Percentiles rank a stretch among this genome's conserved stretches.
phyloP scores from a whole-genome alignment of 441 rosid genomes.

The Mallotus repandus region DNA sequence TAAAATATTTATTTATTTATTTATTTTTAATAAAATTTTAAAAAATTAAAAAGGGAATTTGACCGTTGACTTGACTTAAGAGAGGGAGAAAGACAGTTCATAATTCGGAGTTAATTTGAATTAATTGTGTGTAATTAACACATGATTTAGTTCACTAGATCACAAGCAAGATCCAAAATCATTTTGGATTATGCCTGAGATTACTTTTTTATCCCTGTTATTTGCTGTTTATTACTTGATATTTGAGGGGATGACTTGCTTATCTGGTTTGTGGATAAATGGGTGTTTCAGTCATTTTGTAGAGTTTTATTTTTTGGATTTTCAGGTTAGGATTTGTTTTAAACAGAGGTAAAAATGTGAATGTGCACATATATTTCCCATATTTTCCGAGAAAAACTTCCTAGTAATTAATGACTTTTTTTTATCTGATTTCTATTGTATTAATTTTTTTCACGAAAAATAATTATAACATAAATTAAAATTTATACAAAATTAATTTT shows the following conservation, averaged over 20 bases:
- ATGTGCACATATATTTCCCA: too few relatives aligned
- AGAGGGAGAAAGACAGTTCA: slow-evolving; percentile 4
- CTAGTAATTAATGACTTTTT: too few relatives aligned
- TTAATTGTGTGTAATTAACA: slow-evolving; percentile 3
- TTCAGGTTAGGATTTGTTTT: not conserved
- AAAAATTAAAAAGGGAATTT: not conserved
- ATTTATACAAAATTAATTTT: too few relatives aligned
- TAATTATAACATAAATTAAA: too few relatives aligned
- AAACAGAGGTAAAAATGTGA: too few relatives aligned
- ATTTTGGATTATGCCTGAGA: not conserved
- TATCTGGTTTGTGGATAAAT: not conserved
- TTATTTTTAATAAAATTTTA: not conserved
- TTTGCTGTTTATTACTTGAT: not conserved
- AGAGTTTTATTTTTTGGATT: not conserved
- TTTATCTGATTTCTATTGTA: too few relatives aligned
- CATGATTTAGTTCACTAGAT: not conserved
- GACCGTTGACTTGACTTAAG: slow-evolving; percentile 16
- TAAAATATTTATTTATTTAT: too few relatives aligned
- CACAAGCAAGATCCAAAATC: not conserved
- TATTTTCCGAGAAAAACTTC: too few relatives aligned
- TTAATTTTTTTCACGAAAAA: too few relatives aligned
- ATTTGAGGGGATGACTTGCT: not conserved
- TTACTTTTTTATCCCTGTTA: not conserved
- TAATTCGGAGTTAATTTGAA: not conserved
- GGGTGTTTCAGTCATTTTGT: not conserved